These are phyloP conservation scores for Hypomontagnella monticulosa DNA, from an alignment of 495 filamentous ascomycete species.

Conservation along the genomic window DNA sequence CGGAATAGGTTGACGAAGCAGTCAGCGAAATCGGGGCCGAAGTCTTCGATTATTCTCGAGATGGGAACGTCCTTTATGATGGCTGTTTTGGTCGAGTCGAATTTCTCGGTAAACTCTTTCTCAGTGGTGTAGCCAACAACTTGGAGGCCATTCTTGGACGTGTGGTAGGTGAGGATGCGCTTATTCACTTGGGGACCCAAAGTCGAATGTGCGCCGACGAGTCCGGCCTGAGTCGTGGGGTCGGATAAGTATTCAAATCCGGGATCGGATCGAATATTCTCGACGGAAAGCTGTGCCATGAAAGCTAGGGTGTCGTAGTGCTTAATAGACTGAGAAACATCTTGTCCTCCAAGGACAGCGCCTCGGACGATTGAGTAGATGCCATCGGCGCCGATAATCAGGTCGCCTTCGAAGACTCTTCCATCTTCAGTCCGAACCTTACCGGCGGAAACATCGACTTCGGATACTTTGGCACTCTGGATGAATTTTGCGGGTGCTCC, in stretches of 20 bases:
- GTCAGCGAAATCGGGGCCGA: constrained; percentile 27
- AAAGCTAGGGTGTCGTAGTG: constrained; percentile 34
- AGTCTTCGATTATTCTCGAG: constrained; percentile 32
- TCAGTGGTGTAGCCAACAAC: constrained; percentile 42
- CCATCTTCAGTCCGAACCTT: constrained; percentile 43
- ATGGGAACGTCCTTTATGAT: constrained; percentile 41
- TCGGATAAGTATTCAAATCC: constrained; percentile 34
- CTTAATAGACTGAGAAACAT: constrained; percentile 14
- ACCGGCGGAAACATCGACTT: constrained; percentile 36
- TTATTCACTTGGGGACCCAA: constrained; percentile 21
- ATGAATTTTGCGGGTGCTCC: constrained; percentile 39
- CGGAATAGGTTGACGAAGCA: constrained; percentile 40
- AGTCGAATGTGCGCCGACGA: constrained; percentile 25
- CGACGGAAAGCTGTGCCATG: constrained; percentile 39
- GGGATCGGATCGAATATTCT: constrained; percentile 32
- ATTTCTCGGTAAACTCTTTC: constrained; percentile 39
- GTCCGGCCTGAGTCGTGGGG: constrained; percentile 35
- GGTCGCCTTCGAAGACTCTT: constrained; percentile 38
- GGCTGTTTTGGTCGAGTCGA: constrained; percentile 34
- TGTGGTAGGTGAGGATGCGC: constrained; percentile 39
- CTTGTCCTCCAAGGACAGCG: constrained; percentile 35
- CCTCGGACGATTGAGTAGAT: constrained; percentile 40
- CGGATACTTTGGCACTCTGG: constrained; percentile 32
- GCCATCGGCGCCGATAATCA: constrained; percentile 44
- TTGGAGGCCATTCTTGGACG: constrained; percentile 34